Percentiles rank a stretch among this genome's conserved stretches.
phyloP scores from a whole-genome alignment of 352 stramenopile species.

The Pythium dissotocum region DNA sequence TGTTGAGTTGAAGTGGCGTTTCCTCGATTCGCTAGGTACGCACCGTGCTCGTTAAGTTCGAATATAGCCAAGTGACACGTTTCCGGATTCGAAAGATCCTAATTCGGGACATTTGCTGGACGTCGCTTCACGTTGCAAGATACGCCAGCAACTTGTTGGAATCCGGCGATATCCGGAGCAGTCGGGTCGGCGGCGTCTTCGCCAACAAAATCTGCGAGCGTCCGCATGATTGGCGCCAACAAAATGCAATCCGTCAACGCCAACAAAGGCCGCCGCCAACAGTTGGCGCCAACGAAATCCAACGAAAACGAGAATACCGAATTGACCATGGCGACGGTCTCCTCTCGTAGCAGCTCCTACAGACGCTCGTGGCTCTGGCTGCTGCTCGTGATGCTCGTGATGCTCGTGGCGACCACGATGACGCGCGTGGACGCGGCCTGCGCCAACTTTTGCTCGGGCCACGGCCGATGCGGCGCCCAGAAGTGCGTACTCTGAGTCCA shows the following conservation, averaged over 20 bases:
- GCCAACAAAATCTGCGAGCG: not conserved
- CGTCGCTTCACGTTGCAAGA: constrained; percentile 1
- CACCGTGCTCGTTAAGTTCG: not conserved
- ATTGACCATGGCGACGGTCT: not conserved
- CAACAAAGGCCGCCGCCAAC: not conserved
- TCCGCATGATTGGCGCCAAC: not conserved
- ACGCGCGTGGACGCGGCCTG: constrained; percentile 34
- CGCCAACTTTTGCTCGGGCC: constrained; percentile 64
- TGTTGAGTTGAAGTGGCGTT: constrained; percentile 10
- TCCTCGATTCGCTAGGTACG: not conserved
- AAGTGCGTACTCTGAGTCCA: constrained; percentile 34
- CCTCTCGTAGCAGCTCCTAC: not conserved
- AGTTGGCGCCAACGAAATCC: not conserved
- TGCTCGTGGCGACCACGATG: not conserved
- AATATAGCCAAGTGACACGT: not conserved
- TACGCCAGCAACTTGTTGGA: constrained; percentile 1
- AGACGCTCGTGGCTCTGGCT: not conserved
- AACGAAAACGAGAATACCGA: not conserved
- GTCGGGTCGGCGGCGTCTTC: not conserved
- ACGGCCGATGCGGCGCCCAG: constrained; percentile 47
- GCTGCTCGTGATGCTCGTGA: not conserved
- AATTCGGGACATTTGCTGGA: no score
- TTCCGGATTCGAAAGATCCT: not conserved
- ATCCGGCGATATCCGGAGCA: not conserved
- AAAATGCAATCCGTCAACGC: not conserved